Base-by-base conservation (phyloP, 108 stramenopile species). In the Skeletonema grethae region DNA sequence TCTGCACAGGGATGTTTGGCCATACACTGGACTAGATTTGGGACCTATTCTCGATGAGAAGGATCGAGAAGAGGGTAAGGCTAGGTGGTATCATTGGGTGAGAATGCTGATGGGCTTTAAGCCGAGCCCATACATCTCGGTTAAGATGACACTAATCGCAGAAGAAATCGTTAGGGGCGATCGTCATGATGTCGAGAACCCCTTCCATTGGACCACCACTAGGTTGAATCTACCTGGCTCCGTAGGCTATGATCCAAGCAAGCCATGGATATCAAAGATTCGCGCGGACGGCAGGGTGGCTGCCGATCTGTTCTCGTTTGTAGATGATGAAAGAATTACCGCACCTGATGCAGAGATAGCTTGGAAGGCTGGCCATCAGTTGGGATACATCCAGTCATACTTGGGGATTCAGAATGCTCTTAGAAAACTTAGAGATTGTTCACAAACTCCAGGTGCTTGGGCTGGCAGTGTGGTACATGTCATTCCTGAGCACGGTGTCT, bases 321-420 rank as follows among this genome's bases (percentile, higher is more conserved):
- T 87, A 0, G 86, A 87, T 48, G 84, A 85, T 61, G 64, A 82
- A 10, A 32, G 79, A 9, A 12, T 70, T 0, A 59, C 63, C 0
- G 84, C 48, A 11, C n/a, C 68, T 0, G 57, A 61, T 0, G 31
- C 48, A 15, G 69, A 70, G 11, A 4, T 53, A 0, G 7, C 48
- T 0, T 60, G 72, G 30, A 24, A 34, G 8, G 72, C 65, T 0
- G 59, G 22, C 1, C 74, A 70, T 46, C 12, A 6, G 0, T 0
- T 82, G 12, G 70, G 38, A 12, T n/a, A 32, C 1, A 61, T 22
- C 0, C 69, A 84, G 31, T 31, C 55, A 10, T 73, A 75, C n/a
- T 41, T 88, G n/a, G 84, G 84, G 11, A 61, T 85, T 5, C 87
- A 88, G 59, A 84, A 88, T 38, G 87, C 84, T 1, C 18, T 73